Percentiles rank a stretch among this genome's conserved stretches.
These are phyloP conservation scores for Lindgomyces ingoldianus DNA, from an alignment of 495 filamentous ascomycete species.

Conservation along the genomic window DNA sequence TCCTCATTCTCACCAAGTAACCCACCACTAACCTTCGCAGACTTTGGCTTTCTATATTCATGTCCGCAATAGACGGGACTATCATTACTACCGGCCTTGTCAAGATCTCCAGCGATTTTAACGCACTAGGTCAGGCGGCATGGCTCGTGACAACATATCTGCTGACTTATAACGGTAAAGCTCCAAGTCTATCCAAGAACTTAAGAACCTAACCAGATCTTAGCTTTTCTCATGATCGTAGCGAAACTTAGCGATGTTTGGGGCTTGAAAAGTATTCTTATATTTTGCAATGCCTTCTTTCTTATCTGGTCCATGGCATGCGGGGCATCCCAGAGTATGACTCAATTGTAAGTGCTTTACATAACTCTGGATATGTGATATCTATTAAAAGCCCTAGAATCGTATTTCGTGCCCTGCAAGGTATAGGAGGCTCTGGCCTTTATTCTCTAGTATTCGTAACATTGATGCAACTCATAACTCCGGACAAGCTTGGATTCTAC, in stretches of 20 bases:
- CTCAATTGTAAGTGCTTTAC: constrained; percentile 26
- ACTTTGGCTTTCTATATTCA: constrained; percentile 35
- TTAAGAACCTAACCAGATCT: not conserved
- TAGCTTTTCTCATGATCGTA: constrained; percentile 33
- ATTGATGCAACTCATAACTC: constrained; percentile 30
- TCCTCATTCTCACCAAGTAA: not conserved
- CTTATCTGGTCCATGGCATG: constrained; percentile 32
- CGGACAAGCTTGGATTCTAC: constrained; percentile 46
- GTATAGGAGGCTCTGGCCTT: constrained; percentile 33
- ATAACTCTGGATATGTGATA: not conserved
- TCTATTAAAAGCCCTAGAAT: constrained; percentile 14
- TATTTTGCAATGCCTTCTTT: constrained; percentile 32
- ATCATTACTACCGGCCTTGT: constrained; percentile 33
- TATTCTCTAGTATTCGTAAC: constrained; percentile 34
- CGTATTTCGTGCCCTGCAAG: constrained; percentile 34
- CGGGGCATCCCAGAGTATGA: constrained; percentile 28
- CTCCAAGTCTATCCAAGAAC: not conserved
- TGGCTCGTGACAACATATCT: constrained; percentile 35
- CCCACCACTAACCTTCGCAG: constrained; percentile 11
- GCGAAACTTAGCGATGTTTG: constrained; percentile 34
- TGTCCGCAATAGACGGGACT: constrained; percentile 33
- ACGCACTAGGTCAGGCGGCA: constrained; percentile 18
- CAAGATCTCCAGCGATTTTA: constrained; percentile 33
- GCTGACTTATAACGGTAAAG: constrained; percentile 33
- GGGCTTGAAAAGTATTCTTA: constrained; percentile 22